A percentile compares a stretch with the other conserved stretches of the same genome.
Evolutionary conservation across 495 filamentous ascomycete genomes (phyloP).

Genomic region (Penicillium steckii): DNA sequence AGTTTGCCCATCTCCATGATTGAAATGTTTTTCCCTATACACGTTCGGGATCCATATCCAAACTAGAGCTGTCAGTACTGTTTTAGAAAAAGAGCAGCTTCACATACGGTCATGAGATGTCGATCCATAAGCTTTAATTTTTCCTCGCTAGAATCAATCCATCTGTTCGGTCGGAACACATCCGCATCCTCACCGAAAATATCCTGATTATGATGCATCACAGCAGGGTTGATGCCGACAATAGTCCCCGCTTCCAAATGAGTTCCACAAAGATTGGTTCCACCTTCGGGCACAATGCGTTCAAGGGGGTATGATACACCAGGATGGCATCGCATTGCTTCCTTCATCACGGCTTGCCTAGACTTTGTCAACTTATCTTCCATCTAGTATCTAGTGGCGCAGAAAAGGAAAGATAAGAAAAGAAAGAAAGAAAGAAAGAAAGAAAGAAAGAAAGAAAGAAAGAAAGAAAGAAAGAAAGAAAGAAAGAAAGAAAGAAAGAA

Average conservation of each 20-base stretch:
- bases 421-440: no score
- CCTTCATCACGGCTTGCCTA: slow-evolving; percentile 15
- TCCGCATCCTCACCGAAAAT: slow-evolving; percentile 51
- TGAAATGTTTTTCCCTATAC: slow-evolving; percentile 21
- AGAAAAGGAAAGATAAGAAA: no score
- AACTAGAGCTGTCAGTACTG: slow-evolving; percentile 8
- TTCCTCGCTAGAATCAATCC: slow-evolving; percentile 41
- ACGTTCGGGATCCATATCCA: slow-evolving; percentile 15
- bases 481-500: no score
- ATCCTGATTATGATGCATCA: slow-evolving; percentile 28
- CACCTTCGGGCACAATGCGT: slow-evolving; percentile 14
- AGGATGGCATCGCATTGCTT: slow-evolving; percentile 22
- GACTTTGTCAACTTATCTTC: neutral
- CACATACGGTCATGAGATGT: slow-evolving; percentile 9
- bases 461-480: no score
- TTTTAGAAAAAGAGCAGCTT: neutral
- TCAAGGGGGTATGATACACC: slow-evolving; percentile 11
- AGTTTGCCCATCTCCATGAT: slow-evolving; percentile 16
- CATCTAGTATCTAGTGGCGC: no score
- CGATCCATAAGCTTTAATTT: slow-evolving; percentile 18
- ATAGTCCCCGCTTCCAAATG: slow-evolving; percentile 13
- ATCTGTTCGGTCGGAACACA: slow-evolving; percentile 49
- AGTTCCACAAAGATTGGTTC: slow-evolving; percentile 8
- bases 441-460: no score
- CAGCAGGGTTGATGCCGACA: slow-evolving; percentile 26